phyloP scores from a whole-genome alignment of 2,329 filamentous ascomycete species.

The Arachnomyces sp. region DNA sequence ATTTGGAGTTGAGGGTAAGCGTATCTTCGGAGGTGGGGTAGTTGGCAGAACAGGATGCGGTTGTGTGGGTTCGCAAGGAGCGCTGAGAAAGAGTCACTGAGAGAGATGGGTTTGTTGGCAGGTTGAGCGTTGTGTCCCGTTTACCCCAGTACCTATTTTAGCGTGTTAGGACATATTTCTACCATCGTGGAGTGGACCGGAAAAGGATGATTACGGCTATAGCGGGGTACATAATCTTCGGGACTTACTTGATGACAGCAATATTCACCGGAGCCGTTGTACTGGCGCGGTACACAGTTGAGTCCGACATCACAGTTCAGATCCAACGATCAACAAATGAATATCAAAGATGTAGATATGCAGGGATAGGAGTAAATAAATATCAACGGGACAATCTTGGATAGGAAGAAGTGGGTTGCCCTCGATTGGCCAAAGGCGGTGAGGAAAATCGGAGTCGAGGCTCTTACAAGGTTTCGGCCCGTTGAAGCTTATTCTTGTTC shows the following conservation, averaged over 20 bases:
- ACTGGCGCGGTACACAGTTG: slow-evolving; percentile 73
- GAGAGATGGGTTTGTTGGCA: slow-evolving; percentile 95
- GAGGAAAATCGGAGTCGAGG: slow-evolving; percentile 1
- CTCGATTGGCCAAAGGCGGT: not conserved
- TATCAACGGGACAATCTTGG: not conserved
- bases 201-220: too few relatives aligned
- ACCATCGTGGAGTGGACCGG: slow-evolving; percentile 7
- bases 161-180: slow-evolving; percentile 3
- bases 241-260: slow-evolving; percentile 83
- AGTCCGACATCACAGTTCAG: slow-evolving; percentile 30
- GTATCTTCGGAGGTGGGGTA: slow-evolving; percentile 59
- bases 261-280: slow-evolving; percentile 98
- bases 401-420: too few relatives aligned
- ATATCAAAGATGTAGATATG: not conserved
- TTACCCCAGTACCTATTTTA: slow-evolving; percentile 83
- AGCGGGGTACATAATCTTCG: slow-evolving; percentile 1
- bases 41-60: slow-evolving; percentile 74
- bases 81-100: slow-evolving; percentile 92
- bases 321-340: slow-evolving; percentile 4
- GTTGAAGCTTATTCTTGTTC: slow-evolving; percentile 15
- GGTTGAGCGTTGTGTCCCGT: slow-evolving; percentile 84
- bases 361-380: slow-evolving; percentile 1
- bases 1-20: slow-evolving; percentile 74
- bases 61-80: slow-evolving; percentile 92
- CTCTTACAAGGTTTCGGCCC: too few relatives aligned